These are phyloP conservation scores for Penicillium coffeae DNA, from an alignment of 495 filamentous ascomycete genomes.

Conservation along the genomic window DNA sequence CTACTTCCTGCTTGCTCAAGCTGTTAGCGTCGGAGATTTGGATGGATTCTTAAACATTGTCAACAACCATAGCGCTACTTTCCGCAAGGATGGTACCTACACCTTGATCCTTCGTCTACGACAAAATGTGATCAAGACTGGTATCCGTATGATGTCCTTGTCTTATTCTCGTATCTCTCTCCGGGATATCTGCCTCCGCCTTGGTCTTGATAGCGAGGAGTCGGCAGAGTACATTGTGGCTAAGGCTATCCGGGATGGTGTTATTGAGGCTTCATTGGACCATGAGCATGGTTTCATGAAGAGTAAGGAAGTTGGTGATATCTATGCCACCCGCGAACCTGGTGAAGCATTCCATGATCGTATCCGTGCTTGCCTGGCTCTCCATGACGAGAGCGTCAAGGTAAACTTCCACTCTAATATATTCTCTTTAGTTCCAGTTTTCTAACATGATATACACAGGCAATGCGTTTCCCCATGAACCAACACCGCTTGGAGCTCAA, in stretches of 20 bases:
- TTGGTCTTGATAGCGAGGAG: conserved; percentile 90
- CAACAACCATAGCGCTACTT: conserved; percentile 71
- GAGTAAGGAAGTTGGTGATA: conserved; percentile 91
- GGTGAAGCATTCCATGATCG: conserved; percentile 96
- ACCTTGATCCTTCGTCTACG: conserved; percentile 89
- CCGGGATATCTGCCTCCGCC: conserved; percentile 91
- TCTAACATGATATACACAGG: conserved; percentile 49
- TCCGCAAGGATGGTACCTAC: conserved; percentile 92
- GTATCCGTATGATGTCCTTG: conserved; percentile 97
- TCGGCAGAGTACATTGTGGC: conserved; percentile 98
- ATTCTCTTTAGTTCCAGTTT: conserved; percentile 1
- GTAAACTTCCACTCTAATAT: conserved; percentile 43
- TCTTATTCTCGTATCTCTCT: conserved; percentile 97
- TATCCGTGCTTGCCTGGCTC: conserved; percentile 80
- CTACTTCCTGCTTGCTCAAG: conserved; percentile 89
- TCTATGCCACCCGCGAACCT: conserved; percentile 93
- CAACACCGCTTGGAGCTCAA: conserved; percentile 96
- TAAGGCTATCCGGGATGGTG: conserved; percentile 95
- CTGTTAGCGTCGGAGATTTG: conserved; percentile 90
- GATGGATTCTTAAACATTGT: conserved; percentile 86
- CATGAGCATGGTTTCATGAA: conserved; percentile 97
- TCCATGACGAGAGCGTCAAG: conserved; percentile 98
- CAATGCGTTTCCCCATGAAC: conserved; percentile 99
- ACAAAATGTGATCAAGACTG: conserved; percentile 99
- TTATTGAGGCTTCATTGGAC: conserved; percentile 93